phyloP scores from a whole-genome alignment of 176 grass and related monocot species.

The Zoysia japonica region DNA sequence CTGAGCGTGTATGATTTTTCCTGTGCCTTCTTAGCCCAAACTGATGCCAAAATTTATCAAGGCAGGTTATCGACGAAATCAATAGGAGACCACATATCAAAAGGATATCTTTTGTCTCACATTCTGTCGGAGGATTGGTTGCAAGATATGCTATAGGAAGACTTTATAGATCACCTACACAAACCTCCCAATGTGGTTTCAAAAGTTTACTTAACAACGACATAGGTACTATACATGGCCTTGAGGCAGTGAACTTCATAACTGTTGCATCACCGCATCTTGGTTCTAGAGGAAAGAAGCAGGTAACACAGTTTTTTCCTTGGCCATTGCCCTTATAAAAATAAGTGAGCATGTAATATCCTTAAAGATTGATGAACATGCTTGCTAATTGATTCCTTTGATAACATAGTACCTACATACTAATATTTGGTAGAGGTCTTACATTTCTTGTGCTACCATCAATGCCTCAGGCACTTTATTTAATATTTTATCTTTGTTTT shows the following conservation, averaged over 20 bases:
- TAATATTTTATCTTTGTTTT: slow-evolving; percentile 23
- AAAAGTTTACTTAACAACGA: slow-evolving; percentile 32
- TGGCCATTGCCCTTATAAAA: not conserved
- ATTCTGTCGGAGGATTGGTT: slow-evolving; percentile 95
- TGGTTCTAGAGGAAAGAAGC: slow-evolving; percentile 94
- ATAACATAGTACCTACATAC: not conserved
- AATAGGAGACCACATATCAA: slow-evolving; percentile 58
- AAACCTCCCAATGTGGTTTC: slow-evolving; percentile 36
- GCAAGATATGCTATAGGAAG: slow-evolving; percentile 91
- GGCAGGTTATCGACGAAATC: slow-evolving; percentile 74
- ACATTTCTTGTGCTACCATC: not conserved
- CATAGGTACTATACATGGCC: slow-evolving; percentile 60
- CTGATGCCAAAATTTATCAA: slow-evolving; percentile 47
- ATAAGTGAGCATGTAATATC: not conserved
- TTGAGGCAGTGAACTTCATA: slow-evolving; percentile 92
- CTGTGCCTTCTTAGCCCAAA: slow-evolving; percentile 19
- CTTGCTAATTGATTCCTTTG: slow-evolving; percentile 5
- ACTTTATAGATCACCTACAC: slow-evolving; percentile 62
- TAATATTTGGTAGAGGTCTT: slow-evolving; percentile 17
- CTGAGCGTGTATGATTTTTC: not conserved
- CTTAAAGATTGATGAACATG: not conserved
- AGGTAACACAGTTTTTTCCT: slow-evolving; percentile 47
- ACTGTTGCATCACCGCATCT: slow-evolving; percentile 92
- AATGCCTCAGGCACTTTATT: not conserved
- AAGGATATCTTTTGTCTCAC: slow-evolving; percentile 94